Conservation (phyloP, 345 rosid species). For the Hirschfeldia incana region DNA sequence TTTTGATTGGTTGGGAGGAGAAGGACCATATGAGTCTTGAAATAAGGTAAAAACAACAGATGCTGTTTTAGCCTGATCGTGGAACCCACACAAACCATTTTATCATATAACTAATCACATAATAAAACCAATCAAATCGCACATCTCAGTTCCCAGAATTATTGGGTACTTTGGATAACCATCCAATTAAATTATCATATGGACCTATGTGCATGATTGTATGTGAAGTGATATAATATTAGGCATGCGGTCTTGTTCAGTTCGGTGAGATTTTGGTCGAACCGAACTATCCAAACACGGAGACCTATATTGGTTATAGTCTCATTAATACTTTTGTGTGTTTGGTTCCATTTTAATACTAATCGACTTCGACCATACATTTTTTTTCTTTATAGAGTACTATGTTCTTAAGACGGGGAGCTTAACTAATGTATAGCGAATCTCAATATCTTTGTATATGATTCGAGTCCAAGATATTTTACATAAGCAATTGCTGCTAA, state of each 20-base stretch:
- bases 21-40: constrained; percentile 30
- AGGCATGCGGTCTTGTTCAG: not conserved
- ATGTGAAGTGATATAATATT: constrained; percentile 6
- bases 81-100: constrained; percentile 29
- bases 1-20: constrained; percentile 20
- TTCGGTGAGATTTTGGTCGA: too few relatives aligned
- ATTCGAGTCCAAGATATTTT: constrained; percentile 33
- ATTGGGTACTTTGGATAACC: constrained; percentile 33
- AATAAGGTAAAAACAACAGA: constrained; percentile 38
- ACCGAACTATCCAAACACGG: too few relatives aligned
- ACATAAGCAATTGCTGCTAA: not conserved
- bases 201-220: constrained; percentile 23
- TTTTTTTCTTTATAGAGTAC: not conserved
- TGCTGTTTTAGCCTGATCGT: constrained; percentile 31
- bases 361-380: constrained; percentile 2
- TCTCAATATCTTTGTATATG: constrained; percentile 21
- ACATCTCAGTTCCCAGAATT: constrained; percentile 25
- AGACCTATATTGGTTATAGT: not conserved
- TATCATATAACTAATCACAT: constrained; percentile 2
- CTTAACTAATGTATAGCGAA: constrained; percentile 15
- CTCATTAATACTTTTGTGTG: constrained; percentile 4
- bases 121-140: constrained; percentile 33
- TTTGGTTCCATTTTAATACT: not conserved
- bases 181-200: constrained; percentile 27
- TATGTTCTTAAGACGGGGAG: constrained; percentile 3